Percentiles rank a stretch among this genome's conserved stretches.
Conservation (phyloP, 225 moss, liverwort and hornwort species). For the Straminergon stramineum region DNA sequence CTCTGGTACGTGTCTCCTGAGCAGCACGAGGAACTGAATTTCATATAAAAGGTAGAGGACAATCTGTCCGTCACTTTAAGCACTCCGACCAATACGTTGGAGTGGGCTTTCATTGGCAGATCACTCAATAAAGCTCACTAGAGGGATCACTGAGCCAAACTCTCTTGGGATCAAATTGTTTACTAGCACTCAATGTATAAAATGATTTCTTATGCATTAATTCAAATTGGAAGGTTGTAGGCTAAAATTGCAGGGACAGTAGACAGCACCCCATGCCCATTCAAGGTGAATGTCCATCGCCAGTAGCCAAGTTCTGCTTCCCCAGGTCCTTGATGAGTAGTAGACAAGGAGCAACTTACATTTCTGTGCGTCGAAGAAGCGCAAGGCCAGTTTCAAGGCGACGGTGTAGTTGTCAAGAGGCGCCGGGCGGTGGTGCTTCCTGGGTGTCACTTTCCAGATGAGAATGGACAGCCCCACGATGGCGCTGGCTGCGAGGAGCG, state of each 20-base stretch:
- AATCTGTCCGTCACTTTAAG: not conserved
- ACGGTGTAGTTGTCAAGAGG: slow-evolving; percentile 80
- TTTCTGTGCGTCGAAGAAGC: slow-evolving; percentile 78
- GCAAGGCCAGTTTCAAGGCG: slow-evolving; percentile 60
- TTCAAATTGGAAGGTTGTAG: not conserved
- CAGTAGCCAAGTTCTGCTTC: not conserved
- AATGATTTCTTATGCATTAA: not conserved
- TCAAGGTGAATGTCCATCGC: not conserved
- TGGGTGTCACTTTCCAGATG: slow-evolving; percentile 55
- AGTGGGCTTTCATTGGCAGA: not conserved
- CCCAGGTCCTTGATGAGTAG: not conserved
- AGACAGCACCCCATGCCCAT: not conserved
- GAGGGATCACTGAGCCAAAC: not conserved
- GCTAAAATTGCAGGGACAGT: not conserved
- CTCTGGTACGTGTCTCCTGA: not conserved
- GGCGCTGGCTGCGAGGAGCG: slow-evolving; percentile 45
- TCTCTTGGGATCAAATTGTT: not conserved
- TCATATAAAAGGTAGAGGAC: not conserved
- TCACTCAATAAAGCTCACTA: not conserved
- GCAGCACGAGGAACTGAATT: not conserved
- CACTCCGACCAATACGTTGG: not conserved
- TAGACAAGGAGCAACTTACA: slow-evolving; percentile 23
- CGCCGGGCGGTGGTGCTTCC: slow-evolving; percentile 35
- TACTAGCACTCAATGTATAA: not conserved
- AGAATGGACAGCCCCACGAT: slow-evolving; percentile 61